Conservation (phyloP, 129 eudicot genomes). For the Tagetes patula region DNA sequence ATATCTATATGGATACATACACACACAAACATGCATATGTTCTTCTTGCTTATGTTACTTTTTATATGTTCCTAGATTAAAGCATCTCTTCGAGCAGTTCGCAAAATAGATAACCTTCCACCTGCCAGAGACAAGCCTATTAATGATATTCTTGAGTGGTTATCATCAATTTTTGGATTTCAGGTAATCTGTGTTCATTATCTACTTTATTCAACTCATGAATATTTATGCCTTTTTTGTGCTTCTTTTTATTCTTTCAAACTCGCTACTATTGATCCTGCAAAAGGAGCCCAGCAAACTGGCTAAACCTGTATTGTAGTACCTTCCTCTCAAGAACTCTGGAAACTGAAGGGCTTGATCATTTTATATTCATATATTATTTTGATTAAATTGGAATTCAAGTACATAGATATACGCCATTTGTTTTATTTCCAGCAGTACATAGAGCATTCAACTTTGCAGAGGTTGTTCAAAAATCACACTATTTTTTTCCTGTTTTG, state of each 20-base stretch:
- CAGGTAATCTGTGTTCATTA: slow-evolving; percentile 59
- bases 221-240: slow-evolving; percentile 10
- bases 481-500: slow-evolving; percentile 24
- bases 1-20: neutral
- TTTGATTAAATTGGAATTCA: neutral
- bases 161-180: slow-evolving; percentile 83
- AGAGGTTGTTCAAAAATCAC: slow-evolving; percentile 21
- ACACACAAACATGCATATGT: slow-evolving; percentile 17
- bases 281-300: slow-evolving; percentile 12
- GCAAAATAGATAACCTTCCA: slow-evolving; percentile 63
- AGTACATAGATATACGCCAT: neutral
- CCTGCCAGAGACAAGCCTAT: slow-evolving; percentile 55
- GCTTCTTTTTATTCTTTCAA: slow-evolving; percentile 2
- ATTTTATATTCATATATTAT: slow-evolving; percentile 4
- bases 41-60: slow-evolving; percentile 7
- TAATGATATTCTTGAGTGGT: slow-evolving; percentile 95
- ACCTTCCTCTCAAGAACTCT: slow-evolving; percentile 10
- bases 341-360: slow-evolving; percentile 21
- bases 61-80: slow-evolving; percentile 52
- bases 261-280: slow-evolving; percentile 15
- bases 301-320: slow-evolving; percentile 11
- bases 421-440: neutral
- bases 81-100: slow-evolving; percentile 76
- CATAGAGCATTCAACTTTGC: slow-evolving; percentile 10
- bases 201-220: slow-evolving; percentile 14